A percentile compares a stretch with the other conserved stretches of the same genome.
Conservation (phyloP, 139 green algal genomes). For the Yamagishiella unicocca region DNA sequence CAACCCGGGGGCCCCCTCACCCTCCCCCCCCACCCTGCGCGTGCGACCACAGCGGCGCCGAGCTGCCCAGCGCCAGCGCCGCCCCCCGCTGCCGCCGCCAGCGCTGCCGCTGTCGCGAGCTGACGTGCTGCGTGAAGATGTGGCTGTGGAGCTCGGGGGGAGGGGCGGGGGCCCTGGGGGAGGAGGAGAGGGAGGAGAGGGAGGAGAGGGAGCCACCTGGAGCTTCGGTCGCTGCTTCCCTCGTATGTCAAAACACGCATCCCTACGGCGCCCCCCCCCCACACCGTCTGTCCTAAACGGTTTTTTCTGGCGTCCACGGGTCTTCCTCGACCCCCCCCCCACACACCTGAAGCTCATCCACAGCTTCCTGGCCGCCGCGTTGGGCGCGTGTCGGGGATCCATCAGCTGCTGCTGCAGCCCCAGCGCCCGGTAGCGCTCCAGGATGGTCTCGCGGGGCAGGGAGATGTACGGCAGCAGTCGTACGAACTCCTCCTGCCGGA, state of each 20-base stretch:
- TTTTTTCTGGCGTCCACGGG: too few relatives aligned
- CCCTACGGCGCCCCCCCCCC: background rate
- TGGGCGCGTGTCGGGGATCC: background rate
- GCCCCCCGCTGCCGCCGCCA: constrained; percentile 35
- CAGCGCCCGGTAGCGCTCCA: constrained; percentile 30
- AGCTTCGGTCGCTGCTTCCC: background rate
- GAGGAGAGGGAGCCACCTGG: background rate
- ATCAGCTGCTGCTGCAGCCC: constrained; percentile 28
- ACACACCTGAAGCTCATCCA: constrained; percentile 36
- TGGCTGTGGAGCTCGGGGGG: constrained; percentile 9
- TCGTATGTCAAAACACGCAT: background rate
- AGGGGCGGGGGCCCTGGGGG: constrained; percentile 15
- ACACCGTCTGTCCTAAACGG: too few relatives aligned
- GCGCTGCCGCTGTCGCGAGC: constrained; percentile 26
- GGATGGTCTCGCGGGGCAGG: background rate
- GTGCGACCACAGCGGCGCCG: constrained; percentile 33
- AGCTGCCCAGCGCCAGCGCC: constrained; percentile 34
- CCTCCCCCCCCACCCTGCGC: constrained; percentile 4
- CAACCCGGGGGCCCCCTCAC: too few relatives aligned
- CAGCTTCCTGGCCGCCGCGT: constrained; percentile 17
- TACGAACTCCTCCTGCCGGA: background rate
- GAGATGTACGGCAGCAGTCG: background rate
- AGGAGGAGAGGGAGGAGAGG: background rate
- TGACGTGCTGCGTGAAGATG: background rate
- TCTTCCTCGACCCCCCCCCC: background rate